Conservation (phyloP, 164 flowering plant species). For the Warburgia ugandensis region DNA sequence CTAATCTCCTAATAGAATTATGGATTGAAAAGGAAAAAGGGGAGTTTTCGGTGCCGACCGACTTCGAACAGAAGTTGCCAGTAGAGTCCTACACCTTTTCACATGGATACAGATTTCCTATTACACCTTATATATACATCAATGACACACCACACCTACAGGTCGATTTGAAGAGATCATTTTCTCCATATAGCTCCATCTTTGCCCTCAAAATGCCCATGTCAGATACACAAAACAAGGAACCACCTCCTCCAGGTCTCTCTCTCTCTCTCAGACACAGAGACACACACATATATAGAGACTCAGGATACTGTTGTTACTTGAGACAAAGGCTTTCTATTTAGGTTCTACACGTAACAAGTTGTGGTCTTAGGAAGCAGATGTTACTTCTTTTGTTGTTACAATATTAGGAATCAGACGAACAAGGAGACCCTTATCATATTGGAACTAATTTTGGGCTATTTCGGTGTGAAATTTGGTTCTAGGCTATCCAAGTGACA, state of each 20-base stretch:
- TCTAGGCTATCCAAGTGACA: slow-evolving; percentile 3
- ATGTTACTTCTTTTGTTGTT: too few species aligned
- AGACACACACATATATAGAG: not conserved
- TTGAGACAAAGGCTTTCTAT: not conserved
- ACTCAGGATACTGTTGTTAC: not conserved
- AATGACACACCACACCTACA: not conserved
- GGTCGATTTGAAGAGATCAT: not conserved
- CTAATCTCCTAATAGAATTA: too few species aligned
- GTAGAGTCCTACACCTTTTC: not conserved
- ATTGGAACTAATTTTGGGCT: not conserved
- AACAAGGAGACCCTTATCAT: not conserved
- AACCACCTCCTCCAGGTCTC: slow-evolving; percentile 5
- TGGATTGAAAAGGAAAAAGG: not conserved
- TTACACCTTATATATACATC: not conserved
- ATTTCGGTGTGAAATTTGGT: not conserved
- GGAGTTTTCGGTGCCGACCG: not conserved
- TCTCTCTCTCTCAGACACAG: not conserved
- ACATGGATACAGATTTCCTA: not conserved
- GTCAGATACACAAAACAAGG: not conserved
- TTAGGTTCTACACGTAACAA: not conserved
- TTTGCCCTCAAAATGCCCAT: not conserved
- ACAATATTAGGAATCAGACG: not conserved
- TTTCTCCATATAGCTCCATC: not conserved
- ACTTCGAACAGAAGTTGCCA: not conserved
- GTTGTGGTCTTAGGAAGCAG: not conserved